Evolutionary conservation across 257 asterid species (phyloP), one percentile per base, ranked within the genome.

Genomic region (Fraxinus excelsior): DNA sequence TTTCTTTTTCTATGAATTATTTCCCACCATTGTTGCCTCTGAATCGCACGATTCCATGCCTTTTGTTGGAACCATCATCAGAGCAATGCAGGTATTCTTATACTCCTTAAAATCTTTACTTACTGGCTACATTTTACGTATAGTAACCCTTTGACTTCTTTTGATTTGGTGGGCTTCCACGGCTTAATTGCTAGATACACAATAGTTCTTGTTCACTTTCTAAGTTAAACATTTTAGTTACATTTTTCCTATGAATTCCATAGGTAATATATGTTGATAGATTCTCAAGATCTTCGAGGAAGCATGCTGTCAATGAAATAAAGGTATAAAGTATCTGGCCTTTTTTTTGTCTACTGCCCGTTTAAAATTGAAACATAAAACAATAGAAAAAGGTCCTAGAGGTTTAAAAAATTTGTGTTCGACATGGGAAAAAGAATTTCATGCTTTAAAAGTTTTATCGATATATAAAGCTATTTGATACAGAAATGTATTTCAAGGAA

Each of bases 31-130:
- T 69, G 98, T 96, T 75, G 82, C 99, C 44, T 87, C 99, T 0
- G 96, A 96, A 72, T 88, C 99, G 35, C 99, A 96, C 84, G 97
- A 94, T 88, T 88, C 99, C 75, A 93, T 92, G 96, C 98, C 98
- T 7, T 87, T 96, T 73, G 97, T 96, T 79, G 99, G 99, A 77
- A 96, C 99, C 85, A 96, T 96, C 86, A 96, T 96, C 87, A 85
- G 97, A 83, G 96, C 99, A 73, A 96, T 96, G 99, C 99, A 96
- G 98, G 97, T 95, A 95, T 46, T 40, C 19, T 65, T 29, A 11
- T 37, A n/a, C 35, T 51, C 78, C 60, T 28, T 68, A 40, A 14
- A 38, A 35, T 72, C 26, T 75, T 2, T 72, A 1, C 44, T 71
- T 40, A 25, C 2, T 70, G n/a, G 21, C 14, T 6, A 19, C 2